Evolutionary conservation across 495 filamentous ascomycete species (phyloP).

Genomic region (Trichoderma orchidacearum): DNA sequence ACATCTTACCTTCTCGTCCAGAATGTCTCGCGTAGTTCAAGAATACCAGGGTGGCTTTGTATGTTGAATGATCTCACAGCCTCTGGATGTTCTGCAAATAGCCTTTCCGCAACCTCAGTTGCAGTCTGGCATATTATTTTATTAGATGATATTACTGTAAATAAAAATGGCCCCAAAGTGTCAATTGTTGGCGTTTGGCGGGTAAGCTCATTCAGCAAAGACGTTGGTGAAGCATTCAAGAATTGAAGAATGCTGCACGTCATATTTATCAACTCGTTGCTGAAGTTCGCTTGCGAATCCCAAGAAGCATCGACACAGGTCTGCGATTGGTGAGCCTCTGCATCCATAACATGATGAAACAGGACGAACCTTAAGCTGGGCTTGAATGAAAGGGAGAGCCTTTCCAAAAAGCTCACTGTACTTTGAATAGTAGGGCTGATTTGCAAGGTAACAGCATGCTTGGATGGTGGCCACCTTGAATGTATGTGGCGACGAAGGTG

Average conservation of each 20-base stretch:
- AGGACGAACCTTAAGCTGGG: conserved; percentile 33
- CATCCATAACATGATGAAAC: background rate
- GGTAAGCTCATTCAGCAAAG: conserved; percentile 31
- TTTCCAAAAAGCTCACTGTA: conserved; percentile 39
- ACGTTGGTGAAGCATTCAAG: conserved; percentile 35
- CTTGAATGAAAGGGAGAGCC: conserved; percentile 39
- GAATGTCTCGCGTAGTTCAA: conserved; percentile 27
- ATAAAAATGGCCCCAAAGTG: conserved; percentile 34
- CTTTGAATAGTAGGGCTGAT: conserved; percentile 29
- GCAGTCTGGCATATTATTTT: conserved; percentile 32
- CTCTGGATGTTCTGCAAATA: conserved; percentile 25
- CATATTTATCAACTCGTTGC: conserved; percentile 12
- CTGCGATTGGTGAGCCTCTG: background rate
- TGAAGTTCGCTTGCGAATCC: background rate
- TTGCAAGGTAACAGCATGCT: conserved; percentile 39
- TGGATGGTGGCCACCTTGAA: conserved; percentile 49
- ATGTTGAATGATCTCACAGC: background rate
- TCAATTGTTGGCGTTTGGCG: conserved; percentile 24
- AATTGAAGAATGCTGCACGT: conserved; percentile 39
- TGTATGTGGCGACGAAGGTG: conserved; percentile 36
- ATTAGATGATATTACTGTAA: conserved; percentile 35
- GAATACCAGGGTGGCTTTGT: background rate
- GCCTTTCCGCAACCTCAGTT: conserved; percentile 27
- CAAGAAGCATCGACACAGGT: background rate
- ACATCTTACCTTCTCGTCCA: conserved; percentile 38